Evolutionary conservation across 352 stramenopile species (phyloP).

Genomic region (Thalassiosira pacifica): DNA sequence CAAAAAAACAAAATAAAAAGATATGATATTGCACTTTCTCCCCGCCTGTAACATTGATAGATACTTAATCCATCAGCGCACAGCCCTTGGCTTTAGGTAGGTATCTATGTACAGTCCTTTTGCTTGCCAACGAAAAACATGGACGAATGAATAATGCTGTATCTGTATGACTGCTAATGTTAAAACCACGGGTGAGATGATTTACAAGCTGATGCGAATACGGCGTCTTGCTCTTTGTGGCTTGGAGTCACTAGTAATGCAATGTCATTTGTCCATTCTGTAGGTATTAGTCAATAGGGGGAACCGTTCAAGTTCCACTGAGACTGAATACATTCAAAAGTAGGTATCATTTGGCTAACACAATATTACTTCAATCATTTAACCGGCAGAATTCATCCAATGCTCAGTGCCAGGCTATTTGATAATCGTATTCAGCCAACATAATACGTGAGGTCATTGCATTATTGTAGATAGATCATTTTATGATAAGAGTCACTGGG

Average conservation of each 20-base stretch:
- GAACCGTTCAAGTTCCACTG: neutral
- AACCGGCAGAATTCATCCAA: neutral
- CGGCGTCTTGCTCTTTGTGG: neutral
- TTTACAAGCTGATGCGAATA: no score
- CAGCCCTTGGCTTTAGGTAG: no score
- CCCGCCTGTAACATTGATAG: no score
- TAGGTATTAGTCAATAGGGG: neutral
- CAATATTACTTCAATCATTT: neutral
- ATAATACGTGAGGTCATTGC: neutral
- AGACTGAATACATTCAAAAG: neutral
- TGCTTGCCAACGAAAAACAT: no score
- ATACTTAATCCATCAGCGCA: no score
- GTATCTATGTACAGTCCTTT: no score
- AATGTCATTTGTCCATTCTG: neutral
- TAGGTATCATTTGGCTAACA: neutral
- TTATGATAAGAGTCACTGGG: neutral
- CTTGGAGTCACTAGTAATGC: neutral
- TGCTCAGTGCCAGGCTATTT: neutral
- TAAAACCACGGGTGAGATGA: no score
- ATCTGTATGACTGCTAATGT: no score
- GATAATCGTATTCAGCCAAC: neutral
- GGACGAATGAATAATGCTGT: no score
- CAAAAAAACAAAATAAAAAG: neutral
- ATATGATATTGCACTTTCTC: no score
- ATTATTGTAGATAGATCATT: neutral